Percentiles rank a stretch among this genome's conserved stretches.
Conservation (phyloP, 139 green algal species). For the Deuterostichococcus epilithicus region DNA sequence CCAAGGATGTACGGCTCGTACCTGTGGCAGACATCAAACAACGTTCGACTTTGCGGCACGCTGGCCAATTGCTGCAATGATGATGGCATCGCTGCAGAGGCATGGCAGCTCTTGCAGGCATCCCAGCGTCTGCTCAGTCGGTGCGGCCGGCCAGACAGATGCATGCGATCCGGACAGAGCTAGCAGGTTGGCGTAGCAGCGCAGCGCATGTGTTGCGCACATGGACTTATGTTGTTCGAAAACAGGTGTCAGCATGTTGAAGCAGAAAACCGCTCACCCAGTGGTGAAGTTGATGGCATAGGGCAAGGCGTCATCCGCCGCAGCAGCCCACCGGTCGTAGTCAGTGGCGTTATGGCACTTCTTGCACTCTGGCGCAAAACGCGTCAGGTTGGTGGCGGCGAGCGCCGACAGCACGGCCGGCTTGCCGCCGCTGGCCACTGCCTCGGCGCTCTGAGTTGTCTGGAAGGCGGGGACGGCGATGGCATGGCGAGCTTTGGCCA, state of each 20-base stretch:
- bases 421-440: background rate
- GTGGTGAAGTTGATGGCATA: conserved; percentile 29
- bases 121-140: background rate
- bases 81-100: background rate
- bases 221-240: no score
- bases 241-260: no score
- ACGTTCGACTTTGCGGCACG: no score
- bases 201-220: no score
- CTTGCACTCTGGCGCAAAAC: conserved; percentile 20
- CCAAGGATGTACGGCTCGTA: conserved; percentile 43
- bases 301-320: background rate
- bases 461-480: conserved; percentile 26
- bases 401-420: background rate
- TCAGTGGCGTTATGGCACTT: conserved; percentile 20
- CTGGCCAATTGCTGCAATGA: background rate
- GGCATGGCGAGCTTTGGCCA: background rate
- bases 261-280: background rate
- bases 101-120: background rate
- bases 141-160: no score
- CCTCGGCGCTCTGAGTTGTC: background rate
- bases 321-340: conserved; percentile 19
- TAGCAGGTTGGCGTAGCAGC: no score
- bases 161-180: no score
- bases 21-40: background rate
- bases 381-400: background rate